Conservation (phyloP, 2,329 filamentous ascomycete genomes). For the Huntiella decipiens region DNA sequence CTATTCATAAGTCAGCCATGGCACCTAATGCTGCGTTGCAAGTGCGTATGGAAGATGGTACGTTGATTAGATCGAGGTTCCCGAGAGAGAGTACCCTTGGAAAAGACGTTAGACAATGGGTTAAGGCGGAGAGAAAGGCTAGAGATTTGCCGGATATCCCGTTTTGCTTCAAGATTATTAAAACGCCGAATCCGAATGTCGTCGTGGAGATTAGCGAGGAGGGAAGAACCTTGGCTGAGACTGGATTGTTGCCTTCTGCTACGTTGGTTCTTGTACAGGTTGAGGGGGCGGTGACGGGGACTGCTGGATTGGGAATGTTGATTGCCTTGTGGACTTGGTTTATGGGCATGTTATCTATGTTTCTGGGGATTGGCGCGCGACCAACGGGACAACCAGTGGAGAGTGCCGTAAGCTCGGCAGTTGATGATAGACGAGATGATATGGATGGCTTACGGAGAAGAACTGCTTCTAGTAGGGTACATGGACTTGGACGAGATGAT, state of each 20-base stretch:
- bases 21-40: constrained; percentile 38
- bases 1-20: constrained; percentile 15
- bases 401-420: neutral
- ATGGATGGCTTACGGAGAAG: constrained; percentile 6
- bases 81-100: constrained; percentile 41
- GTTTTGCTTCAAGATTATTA: constrained; percentile 69
- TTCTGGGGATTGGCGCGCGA: constrained; percentile 2
- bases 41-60: constrained; percentile 68
- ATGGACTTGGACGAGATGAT: constrained; percentile 11
- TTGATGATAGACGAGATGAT: neutral
- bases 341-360: constrained; percentile 10
- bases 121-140: constrained; percentile 43
- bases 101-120: constrained; percentile 54
- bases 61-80: constrained; percentile 57
- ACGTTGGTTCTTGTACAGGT: constrained; percentile 69
- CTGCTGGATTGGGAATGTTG: constrained; percentile 17
- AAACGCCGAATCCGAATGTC: constrained; percentile 58
- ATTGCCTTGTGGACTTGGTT: constrained; percentile 21
- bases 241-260: constrained; percentile 59
- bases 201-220: constrained; percentile 62
- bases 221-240: constrained; percentile 41
- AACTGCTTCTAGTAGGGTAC: constrained; percentile 12
- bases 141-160: constrained; percentile 27
- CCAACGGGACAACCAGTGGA: constrained; percentile 13
- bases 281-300: constrained; percentile 20